These are phyloP conservation scores for Gossypium sturtianum DNA, from an alignment of 345 rosid genomes.

Conservation along the genomic window DNA sequence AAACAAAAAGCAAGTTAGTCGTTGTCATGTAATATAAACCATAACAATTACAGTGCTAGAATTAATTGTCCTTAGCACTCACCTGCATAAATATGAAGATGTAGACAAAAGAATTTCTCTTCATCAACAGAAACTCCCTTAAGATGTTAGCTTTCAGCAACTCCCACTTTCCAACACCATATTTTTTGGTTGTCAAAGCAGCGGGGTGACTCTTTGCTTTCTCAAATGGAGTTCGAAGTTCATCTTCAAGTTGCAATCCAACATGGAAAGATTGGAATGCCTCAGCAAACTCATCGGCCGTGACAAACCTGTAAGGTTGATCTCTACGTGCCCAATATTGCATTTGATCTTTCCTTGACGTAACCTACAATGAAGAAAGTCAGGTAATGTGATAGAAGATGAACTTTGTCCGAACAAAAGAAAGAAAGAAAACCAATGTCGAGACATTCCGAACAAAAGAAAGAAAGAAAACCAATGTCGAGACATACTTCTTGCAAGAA, in stretches of 20 bases:
- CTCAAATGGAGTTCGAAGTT: constrained; percentile 52
- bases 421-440: background rate
- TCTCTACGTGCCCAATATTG: constrained; percentile 62
- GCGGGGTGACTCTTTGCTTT: constrained; percentile 65
- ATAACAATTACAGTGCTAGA: background rate
- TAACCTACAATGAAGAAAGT: constrained; percentile 41
- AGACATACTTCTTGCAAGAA: constrained; percentile 70
- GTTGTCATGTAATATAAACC: background rate
- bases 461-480: background rate
- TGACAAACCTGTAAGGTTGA: constrained; percentile 55
- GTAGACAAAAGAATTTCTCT: constrained; percentile 72
- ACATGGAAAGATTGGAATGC: constrained; percentile 60
- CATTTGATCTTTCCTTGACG: constrained; percentile 74
- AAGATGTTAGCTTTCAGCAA: constrained; percentile 50
- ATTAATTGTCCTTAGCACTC: constrained; percentile 11
- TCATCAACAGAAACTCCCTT: constrained; percentile 66
- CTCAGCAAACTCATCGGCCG: constrained; percentile 54
- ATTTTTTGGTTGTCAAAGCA: constrained; percentile 50
- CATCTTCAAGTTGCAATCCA: constrained; percentile 43
- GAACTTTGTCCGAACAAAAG: background rate
- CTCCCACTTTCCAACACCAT: constrained; percentile 53
- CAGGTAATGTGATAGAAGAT: background rate
- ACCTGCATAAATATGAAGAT: constrained; percentile 66
- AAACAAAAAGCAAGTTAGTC: constrained; percentile 9
- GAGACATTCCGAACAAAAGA: constrained; percentile 2